Evolutionary conservation across 306 rosid genomes (phyloP).

Genomic region (Crataegus laevigata): DNA sequence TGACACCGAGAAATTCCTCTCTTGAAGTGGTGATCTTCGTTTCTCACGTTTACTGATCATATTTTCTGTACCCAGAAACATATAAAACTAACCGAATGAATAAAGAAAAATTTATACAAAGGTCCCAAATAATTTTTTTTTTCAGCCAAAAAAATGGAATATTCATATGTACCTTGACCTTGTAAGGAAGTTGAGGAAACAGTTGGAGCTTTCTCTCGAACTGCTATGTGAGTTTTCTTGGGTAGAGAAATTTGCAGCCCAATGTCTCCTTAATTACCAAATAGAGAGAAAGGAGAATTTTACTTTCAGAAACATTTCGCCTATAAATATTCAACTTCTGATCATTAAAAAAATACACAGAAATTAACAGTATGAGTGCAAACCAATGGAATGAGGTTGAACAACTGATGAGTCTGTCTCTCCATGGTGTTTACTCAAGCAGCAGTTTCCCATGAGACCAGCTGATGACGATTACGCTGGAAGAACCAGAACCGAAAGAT

Average conservation of each 20-base stretch:
- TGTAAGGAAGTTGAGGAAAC: neutral
- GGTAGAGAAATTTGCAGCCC: neutral
- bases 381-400: conserved; percentile 14
- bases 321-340: neutral
- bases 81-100: neutral
- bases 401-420: conserved; percentile 15
- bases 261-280: neutral
- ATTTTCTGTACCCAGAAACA: conserved; percentile 5
- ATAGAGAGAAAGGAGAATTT: neutral
- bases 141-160: neutral
- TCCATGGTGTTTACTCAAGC: conserved; percentile 9
- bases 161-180: neutral
- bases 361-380: neutral
- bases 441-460: conserved; percentile 30
- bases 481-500: neutral
- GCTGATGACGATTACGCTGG: neutral
- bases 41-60: neutral
- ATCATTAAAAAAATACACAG: neutral
- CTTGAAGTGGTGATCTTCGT: conserved; percentile 2
- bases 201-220: neutral
- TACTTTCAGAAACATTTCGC: neutral
- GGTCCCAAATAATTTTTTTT: neutral
- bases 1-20: neutral
- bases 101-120: neutral
- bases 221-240: neutral